Evolutionary conservation across 1,284 basidiomycete genomes (phyloP).

Genomic region (Cryptococcus sp.): DNA sequence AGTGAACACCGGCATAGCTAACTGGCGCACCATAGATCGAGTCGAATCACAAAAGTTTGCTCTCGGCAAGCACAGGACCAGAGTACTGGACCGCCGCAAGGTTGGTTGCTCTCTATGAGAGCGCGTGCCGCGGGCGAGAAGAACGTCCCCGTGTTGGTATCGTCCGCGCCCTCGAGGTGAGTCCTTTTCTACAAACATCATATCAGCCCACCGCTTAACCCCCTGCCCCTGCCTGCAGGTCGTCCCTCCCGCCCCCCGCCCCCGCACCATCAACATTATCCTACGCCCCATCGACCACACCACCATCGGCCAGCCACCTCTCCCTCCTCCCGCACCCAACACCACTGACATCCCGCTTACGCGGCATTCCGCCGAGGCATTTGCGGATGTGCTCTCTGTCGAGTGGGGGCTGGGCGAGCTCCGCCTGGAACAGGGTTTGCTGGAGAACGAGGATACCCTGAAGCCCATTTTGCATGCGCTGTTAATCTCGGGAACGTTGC

Average conservation of each 20-base stretch:
- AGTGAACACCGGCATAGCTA: neutral
- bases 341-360: conserved; percentile 58
- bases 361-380: conserved; percentile 64
- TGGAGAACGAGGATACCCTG: conserved; percentile 71
- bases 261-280: conserved; percentile 36
- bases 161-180: conserved; percentile 67
- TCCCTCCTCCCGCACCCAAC: conserved; percentile 18
- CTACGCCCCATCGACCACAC: conserved; percentile 23
- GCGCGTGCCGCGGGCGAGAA: conserved; percentile 47
- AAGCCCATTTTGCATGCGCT: conserved; percentile 89
- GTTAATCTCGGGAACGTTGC: conserved; percentile 75
- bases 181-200: conserved; percentile 21
- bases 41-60: conserved; percentile 61
- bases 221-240: conserved; percentile 12
- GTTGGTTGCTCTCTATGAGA: conserved; percentile 46
- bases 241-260: conserved; percentile 29
- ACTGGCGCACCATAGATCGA: conserved; percentile 44
- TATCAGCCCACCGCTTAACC: neutral
- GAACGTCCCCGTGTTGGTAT: conserved; percentile 64
- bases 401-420: conserved; percentile 85
- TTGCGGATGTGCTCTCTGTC: conserved; percentile 82
- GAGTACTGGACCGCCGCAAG: conserved; percentile 47
- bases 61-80: conserved; percentile 39
- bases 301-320: conserved; percentile 11
- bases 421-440: conserved; percentile 70